A percentile compares a stretch with the other conserved stretches of the same genome.
Evolutionary conservation across 1,139 yeast species (phyloP).

Genomic region (Suhomyces atakaporum): DNA sequence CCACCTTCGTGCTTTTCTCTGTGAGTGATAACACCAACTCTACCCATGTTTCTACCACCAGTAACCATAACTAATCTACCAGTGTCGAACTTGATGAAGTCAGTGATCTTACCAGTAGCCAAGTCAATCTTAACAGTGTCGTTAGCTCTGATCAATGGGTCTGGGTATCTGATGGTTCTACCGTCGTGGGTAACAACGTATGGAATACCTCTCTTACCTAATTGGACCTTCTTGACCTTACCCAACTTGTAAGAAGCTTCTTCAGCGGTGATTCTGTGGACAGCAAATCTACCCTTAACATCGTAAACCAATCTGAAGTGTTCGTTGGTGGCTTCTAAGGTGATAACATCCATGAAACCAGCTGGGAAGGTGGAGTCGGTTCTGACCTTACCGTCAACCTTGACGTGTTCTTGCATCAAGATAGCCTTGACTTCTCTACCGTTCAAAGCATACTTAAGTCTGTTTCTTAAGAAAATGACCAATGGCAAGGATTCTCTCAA

Average conservation of each 20-base stretch:
- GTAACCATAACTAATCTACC: slow-evolving; percentile 97
- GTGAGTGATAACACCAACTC: slow-evolving; percentile 98
- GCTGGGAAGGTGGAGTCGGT: slow-evolving; percentile 98
- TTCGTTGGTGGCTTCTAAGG: slow-evolving; percentile 97
- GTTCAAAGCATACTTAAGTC: slow-evolving; percentile 98
- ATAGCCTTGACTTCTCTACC: slow-evolving; percentile 99
- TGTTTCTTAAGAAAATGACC: slow-evolving; percentile 97
- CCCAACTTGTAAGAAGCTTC: slow-evolving; percentile 98
- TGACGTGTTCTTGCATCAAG: slow-evolving; percentile 98
- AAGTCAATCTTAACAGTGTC: slow-evolving; percentile 97
- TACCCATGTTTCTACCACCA: slow-evolving; percentile 99
- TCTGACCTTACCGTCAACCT: slow-evolving; percentile 99
- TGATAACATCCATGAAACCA: slow-evolving; percentile 98
- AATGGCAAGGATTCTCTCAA: slow-evolving; percentile 98
- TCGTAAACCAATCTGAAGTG: slow-evolving; percentile 98
- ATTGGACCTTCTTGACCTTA: slow-evolving; percentile 95
- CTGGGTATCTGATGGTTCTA: slow-evolving; percentile 99
- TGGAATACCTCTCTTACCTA: slow-evolving; percentile 98
- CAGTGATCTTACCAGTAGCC: slow-evolving; percentile 92
- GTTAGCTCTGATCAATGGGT: slow-evolving; percentile 92
- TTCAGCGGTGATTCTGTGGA: slow-evolving; percentile 98
- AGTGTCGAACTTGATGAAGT: slow-evolving; percentile 90
- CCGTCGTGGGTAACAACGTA: slow-evolving; percentile 99
- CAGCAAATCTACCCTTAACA: slow-evolving; percentile 98
- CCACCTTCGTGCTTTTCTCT: slow-evolving; percentile 99